These are phyloP conservation scores for Trifolium dubium DNA, from an alignment of 306 rosid genomes.

Conservation along the genomic window DNA sequence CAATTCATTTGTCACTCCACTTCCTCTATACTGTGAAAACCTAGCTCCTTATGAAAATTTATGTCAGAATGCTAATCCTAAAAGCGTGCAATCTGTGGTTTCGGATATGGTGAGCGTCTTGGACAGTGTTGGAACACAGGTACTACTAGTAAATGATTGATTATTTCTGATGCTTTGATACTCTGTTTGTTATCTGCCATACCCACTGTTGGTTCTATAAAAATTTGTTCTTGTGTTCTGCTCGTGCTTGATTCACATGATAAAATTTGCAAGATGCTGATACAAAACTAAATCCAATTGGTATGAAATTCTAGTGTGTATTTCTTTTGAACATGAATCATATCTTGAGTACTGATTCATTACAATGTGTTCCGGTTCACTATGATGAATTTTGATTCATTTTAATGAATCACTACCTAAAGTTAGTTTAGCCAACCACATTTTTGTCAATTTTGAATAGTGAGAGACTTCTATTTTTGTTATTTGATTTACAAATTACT, in stretches of 20 bases:
- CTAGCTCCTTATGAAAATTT: constrained; percentile 46
- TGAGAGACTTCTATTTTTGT: not conserved
- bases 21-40: constrained; percentile 59
- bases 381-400: not conserved
- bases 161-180: constrained; percentile 16
- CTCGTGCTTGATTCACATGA: not conserved
- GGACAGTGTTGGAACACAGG: constrained; percentile 48
- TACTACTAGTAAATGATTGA: constrained; percentile 17
- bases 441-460: not conserved
- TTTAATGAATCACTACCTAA: not conserved
- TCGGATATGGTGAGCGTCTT: constrained; percentile 42
- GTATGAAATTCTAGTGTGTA: not conserved
- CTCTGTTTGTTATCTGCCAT: not conserved
- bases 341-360: not conserved
- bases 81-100: constrained; percentile 53
- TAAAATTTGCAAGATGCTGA: not conserved
- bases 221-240: not conserved
- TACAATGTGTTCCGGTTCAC: not conserved
- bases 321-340: not conserved
- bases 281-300: not conserved
- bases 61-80: constrained; percentile 43
- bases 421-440: not conserved
- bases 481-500: not conserved
- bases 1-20: constrained; percentile 59
- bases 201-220: not conserved